Percentiles rank a stretch among this genome's conserved stretches.
Evolutionary conservation across 768 basidiomycete species (phyloP).

Genomic region (Suillus weaverae): DNA sequence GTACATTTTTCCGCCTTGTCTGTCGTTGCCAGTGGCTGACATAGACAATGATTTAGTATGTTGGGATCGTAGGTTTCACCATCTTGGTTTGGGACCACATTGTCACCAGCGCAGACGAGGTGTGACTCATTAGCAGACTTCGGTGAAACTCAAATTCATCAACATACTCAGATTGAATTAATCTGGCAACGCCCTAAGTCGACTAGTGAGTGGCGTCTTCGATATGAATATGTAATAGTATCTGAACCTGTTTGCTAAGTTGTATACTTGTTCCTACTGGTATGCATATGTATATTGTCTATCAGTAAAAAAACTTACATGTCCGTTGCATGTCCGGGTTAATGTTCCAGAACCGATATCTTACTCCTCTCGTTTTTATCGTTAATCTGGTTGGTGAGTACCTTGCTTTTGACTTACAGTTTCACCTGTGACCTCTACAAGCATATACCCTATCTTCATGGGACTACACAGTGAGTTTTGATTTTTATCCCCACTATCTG

Average conservation of each 20-base stretch:
- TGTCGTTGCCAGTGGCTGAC: background rate
- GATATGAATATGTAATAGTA: conserved; percentile 44
- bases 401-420: background rate
- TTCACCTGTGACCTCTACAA: background rate
- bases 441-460: conserved; percentile 19
- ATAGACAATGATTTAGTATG: conserved; percentile 33
- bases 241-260: conserved; percentile 18
- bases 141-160: background rate
- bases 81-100: conserved; percentile 46
- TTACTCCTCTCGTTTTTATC: conserved; percentile 63
- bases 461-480: conserved; percentile 4
- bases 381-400: conserved; percentile 45
- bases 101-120: conserved; percentile 33
- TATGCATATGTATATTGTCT: conserved; percentile 14
- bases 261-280: conserved; percentile 36
- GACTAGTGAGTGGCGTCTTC: conserved; percentile 20
- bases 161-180: conserved; percentile 27
- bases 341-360: conserved; percentile 54
- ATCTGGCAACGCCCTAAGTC: conserved; percentile 33
- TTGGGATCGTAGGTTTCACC: conserved; percentile 50
- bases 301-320: background rate
- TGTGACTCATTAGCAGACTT: conserved; percentile 14
- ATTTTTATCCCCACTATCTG: background rate
- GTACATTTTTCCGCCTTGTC: background rate
- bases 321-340: too few species aligned